These are phyloP conservation scores for Ganoderma meredithae DNA, from an alignment of 1,284 basidiomycete species.

Conservation along the genomic window DNA sequence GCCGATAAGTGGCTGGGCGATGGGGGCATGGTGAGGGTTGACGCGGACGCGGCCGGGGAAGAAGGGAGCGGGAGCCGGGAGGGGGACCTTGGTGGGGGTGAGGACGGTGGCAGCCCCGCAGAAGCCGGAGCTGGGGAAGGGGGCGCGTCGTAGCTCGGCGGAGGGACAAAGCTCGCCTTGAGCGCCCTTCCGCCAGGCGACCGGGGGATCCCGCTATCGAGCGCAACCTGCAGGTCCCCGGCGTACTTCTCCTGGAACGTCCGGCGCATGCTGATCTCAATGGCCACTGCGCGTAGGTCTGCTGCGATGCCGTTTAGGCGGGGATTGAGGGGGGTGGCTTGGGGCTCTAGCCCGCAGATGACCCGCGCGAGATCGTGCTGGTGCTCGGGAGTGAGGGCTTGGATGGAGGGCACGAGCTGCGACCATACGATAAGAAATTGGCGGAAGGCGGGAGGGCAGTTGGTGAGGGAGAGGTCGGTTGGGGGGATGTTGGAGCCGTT, in stretches of 20 bases:
- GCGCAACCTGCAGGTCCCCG: slow-evolving; percentile 74
- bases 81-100: slow-evolving; percentile 18
- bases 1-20: slow-evolving; percentile 26
- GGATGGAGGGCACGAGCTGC: slow-evolving; percentile 67
- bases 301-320: slow-evolving; percentile 69
- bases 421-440: slow-evolving; percentile 79
- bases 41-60: slow-evolving; percentile 27
- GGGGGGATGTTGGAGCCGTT: slow-evolving; percentile 40
- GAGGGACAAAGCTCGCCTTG: slow-evolving; percentile 75
- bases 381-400: slow-evolving; percentile 63
- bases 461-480: slow-evolving; percentile 56
- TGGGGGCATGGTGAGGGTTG: slow-evolving; percentile 40
- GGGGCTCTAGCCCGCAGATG: slow-evolving; percentile 69
- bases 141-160: slow-evolving; percentile 64
- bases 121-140: slow-evolving; percentile 17
- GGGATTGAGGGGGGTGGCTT: slow-evolving; percentile 48
- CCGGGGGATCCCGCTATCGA: slow-evolving; percentile 61
- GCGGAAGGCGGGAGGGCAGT: slow-evolving; percentile 68
- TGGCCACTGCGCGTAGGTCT: slow-evolving; percentile 78
- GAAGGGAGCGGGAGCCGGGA: slow-evolving; percentile 27
- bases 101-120: slow-evolving; percentile 20
- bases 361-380: slow-evolving; percentile 83
- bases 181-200: slow-evolving; percentile 39
- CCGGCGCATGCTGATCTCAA: slow-evolving; percentile 82
- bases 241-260: slow-evolving; percentile 83